Conservation (phyloP, 176 grass and related monocot genomes). For the Urochloa ruziziensis region DNA sequence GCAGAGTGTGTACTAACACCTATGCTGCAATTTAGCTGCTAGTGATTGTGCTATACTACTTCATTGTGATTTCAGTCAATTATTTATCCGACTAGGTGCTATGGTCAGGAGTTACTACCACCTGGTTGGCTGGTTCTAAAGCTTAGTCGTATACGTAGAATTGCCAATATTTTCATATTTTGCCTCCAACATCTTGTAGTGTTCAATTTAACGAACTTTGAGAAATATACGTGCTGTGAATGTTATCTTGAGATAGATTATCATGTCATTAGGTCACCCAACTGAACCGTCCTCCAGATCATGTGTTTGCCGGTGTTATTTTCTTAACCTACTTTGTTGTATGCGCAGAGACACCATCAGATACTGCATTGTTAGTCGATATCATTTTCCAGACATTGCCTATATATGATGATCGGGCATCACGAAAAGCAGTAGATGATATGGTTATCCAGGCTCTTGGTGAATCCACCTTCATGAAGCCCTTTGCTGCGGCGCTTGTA, state of each 20-base stretch:
- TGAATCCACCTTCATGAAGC: conserved; percentile 75
- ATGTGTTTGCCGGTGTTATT: neutral
- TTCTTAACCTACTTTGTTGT: conserved; percentile 30
- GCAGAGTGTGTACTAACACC: neutral
- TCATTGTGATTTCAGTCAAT: neutral
- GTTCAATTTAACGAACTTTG: neutral
- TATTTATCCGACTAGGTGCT: neutral
- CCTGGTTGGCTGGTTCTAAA: neutral
- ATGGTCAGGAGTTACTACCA: neutral
- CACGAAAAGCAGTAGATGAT: conserved; percentile 87
- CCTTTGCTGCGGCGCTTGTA: conserved; percentile 67
- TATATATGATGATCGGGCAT: conserved; percentile 87
- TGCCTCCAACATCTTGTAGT: neutral
- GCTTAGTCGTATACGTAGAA: neutral
- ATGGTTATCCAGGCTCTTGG: conserved; percentile 66
- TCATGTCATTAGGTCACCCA: neutral
- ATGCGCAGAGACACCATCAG: conserved; percentile 49
- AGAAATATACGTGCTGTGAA: neutral
- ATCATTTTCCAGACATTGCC: conserved; percentile 83
- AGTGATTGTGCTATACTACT: neutral
- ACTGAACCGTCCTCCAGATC: neutral
- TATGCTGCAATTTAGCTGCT: neutral
- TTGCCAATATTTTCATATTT: neutral
- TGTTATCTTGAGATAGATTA: neutral
- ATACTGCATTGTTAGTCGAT: conserved; percentile 62